These are phyloP conservation scores for Verticillium klebahnii DNA, from an alignment of 2,329 filamentous ascomycete genomes.

Conservation along the genomic window DNA sequence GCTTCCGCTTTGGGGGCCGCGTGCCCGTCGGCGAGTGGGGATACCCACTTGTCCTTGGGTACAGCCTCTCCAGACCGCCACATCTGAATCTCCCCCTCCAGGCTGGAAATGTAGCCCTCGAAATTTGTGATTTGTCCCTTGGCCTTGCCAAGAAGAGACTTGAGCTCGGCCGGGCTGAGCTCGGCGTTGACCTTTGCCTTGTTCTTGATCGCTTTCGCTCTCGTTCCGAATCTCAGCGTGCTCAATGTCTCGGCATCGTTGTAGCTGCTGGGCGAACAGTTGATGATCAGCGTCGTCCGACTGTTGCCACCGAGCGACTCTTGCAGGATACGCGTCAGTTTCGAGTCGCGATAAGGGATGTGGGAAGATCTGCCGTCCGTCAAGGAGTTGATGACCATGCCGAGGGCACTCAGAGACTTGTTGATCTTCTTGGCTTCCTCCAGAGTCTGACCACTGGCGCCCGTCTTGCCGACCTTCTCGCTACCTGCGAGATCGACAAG, in stretches of 20 bases:
- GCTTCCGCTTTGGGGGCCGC: slow-evolving; percentile 31
- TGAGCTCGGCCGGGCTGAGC: slow-evolving; percentile 91
- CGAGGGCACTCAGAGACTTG: slow-evolving; percentile 95
- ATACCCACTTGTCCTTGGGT: slow-evolving; percentile 83
- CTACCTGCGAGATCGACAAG: slow-evolving; percentile 96
- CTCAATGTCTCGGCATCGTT: slow-evolving; percentile 93
- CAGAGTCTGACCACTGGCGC: slow-evolving; percentile 91
- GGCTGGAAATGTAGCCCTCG: slow-evolving; percentile 74
- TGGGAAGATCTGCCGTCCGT: slow-evolving; percentile 97
- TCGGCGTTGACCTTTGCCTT: slow-evolving; percentile 99
- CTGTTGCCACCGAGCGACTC: slow-evolving; percentile 97
- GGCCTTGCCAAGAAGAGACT: slow-evolving; percentile 85
- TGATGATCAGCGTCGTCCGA: slow-evolving; percentile 96
- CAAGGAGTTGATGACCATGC: slow-evolving; percentile 97
- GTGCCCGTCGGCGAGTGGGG: slow-evolving; percentile 46
- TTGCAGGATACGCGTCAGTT: slow-evolving; percentile 94
- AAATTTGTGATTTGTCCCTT: slow-evolving; percentile 86
- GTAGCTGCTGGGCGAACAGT: slow-evolving; percentile 98
- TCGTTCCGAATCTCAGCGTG: slow-evolving; percentile 89
- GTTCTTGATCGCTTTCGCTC: slow-evolving; percentile 99
- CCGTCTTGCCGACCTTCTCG: slow-evolving; percentile 98
- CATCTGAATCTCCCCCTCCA: slow-evolving; percentile 79
- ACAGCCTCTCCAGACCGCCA: slow-evolving; percentile 89
- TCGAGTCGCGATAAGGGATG: slow-evolving; percentile 95
- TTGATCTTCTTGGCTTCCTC: slow-evolving; percentile 99